Evolutionary conservation across 2,329 filamentous ascomycete species (phyloP).

Genomic region (Phialophora tarda): DNA sequence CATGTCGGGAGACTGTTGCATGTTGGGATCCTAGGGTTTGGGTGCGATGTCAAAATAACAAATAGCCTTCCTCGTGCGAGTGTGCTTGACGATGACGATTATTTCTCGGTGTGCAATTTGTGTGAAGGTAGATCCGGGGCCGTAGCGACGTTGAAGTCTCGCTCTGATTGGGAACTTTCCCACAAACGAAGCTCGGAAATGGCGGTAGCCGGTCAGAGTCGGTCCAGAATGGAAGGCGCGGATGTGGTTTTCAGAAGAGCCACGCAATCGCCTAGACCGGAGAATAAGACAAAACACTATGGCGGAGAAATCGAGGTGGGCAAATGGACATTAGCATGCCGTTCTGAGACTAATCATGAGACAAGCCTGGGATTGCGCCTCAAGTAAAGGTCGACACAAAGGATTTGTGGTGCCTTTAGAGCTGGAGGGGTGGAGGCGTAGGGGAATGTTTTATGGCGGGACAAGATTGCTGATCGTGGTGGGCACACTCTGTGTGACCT

Average conservation of each 20-base stretch:
- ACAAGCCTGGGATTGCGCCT: constrained; percentile 14
- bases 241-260: constrained; percentile 10
- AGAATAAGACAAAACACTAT: constrained; percentile 11
- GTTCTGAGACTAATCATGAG: constrained; percentile 31
- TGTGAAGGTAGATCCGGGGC: constrained; percentile 1
- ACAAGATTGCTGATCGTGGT: constrained; percentile 35
- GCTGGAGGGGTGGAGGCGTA: constrained; percentile 28
- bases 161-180: constrained; percentile 8
- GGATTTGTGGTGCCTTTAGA: constrained; percentile 20
- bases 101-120: constrained; percentile 2
- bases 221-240: constrained; percentile 16
- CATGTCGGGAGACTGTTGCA: constrained; percentile 33
- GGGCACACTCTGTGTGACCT: constrained; percentile 32
- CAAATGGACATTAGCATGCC: constrained; percentile 24
- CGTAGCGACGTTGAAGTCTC: constrained; percentile 2
- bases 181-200: constrained; percentile 13
- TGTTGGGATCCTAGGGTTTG: constrained; percentile 19
- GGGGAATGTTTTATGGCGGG: constrained; percentile 32
- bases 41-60: constrained; percentile 28
- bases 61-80: constrained; percentile 13
- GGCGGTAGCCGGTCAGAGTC: constrained; percentile 16
- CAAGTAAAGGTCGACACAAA: constrained; percentile 22
- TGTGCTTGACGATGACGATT: neutral
- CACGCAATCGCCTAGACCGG: constrained; percentile 20
- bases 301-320: constrained; percentile 11